phyloP scores from a whole-genome alignment of 2,329 filamentous ascomycete genomes.

The Pyricularia pennisetigena region DNA sequence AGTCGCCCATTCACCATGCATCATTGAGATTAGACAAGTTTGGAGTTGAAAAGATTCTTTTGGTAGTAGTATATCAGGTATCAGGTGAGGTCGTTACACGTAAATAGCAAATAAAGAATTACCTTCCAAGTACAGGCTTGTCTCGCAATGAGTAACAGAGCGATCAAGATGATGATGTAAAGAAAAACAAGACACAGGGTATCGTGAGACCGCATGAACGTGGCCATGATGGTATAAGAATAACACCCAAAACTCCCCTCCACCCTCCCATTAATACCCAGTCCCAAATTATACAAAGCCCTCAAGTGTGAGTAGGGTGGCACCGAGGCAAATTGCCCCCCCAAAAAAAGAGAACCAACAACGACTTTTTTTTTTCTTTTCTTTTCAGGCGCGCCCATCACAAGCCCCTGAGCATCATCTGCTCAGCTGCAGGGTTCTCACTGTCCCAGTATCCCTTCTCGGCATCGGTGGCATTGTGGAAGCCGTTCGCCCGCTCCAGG shows the following conservation, averaged over 20 bases:
- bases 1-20: background rate
- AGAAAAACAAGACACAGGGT: constrained; percentile 12
- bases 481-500: constrained; percentile 74
- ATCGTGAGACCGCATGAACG: constrained; percentile 12
- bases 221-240: background rate
- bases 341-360: background rate
- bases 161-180: background rate
- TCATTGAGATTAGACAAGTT: background rate
- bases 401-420: constrained; percentile 16
- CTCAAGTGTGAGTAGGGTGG: background rate
- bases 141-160: background rate
- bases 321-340: background rate
- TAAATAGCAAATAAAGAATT: background rate
- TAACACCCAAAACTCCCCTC: background rate
- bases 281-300: background rate
- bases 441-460: constrained; percentile 81
- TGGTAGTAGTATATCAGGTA: background rate
- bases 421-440: constrained; percentile 56
- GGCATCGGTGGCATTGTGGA: constrained; percentile 69
- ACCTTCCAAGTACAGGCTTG: background rate
- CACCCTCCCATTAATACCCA: constrained; percentile 2
- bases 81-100: background rate
- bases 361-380: background rate
- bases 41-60: background rate
- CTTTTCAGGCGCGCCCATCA: background rate